These are phyloP conservation scores for Selaginella moellendorffii DNA, from an alignment of 75 land plant genomes.

Conservation along the genomic window DNA sequence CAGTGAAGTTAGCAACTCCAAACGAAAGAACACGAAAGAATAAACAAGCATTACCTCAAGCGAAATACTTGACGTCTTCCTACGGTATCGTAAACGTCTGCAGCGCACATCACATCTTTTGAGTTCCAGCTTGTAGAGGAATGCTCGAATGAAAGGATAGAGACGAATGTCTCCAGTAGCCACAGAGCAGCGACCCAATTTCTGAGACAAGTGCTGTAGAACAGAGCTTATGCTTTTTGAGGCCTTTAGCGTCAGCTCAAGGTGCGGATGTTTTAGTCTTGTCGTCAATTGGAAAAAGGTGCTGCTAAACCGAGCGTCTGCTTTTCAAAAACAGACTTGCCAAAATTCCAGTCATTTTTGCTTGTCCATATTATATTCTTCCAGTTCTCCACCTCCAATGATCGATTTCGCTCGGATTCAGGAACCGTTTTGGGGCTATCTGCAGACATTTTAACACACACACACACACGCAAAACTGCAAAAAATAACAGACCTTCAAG, in stretches of 20 bases:
- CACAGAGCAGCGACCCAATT: constrained; percentile 50
- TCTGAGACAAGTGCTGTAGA: constrained; percentile 54
- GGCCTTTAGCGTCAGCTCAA: constrained; percentile 57
- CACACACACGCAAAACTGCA: constrained; percentile 25
- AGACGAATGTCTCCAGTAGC: constrained; percentile 47
- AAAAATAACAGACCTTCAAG: constrained; percentile 29
- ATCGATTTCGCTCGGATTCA: not conserved
- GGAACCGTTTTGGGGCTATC: not conserved
- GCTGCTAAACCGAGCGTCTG: constrained; percentile 34
- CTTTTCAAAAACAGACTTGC: constrained; percentile 4
- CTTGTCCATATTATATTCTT: not conserved
- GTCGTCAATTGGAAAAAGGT: constrained; percentile 74
- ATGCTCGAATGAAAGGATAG: constrained; percentile 27
- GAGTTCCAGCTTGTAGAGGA: constrained; percentile 33
- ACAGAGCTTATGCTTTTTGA: constrained; percentile 54
- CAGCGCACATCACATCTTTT: constrained; percentile 33
- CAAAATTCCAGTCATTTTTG: not conserved
- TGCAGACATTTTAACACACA: not conserved
- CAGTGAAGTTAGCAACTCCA: not conserved
- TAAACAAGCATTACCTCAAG: constrained; percentile 29
- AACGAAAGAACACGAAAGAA: not conserved
- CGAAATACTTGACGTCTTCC: constrained; percentile 49
- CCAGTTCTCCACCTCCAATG: not conserved
- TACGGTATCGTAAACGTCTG: constrained; percentile 39
- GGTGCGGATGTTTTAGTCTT: constrained; percentile 51